These are phyloP conservation scores for Scutellaria minor DNA, from an alignment of 257 asterid genomes.

Conservation along the genomic window DNA sequence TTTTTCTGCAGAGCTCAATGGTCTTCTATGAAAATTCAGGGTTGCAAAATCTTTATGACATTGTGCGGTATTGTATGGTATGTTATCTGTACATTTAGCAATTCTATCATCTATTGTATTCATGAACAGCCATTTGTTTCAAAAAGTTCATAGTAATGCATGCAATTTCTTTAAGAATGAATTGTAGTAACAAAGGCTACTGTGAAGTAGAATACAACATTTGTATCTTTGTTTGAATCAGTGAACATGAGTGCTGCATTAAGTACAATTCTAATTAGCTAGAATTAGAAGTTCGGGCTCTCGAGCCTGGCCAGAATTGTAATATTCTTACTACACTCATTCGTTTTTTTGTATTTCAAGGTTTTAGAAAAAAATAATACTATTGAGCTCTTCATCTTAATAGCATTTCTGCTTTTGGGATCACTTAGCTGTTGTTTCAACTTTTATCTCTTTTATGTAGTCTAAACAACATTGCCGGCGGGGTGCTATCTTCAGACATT, in stretches of 20 bases:
- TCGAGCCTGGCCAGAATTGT: neutral
- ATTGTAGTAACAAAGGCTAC: constrained; percentile 7
- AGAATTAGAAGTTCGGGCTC: neutral
- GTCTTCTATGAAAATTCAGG: constrained; percentile 96
- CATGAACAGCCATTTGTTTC: neutral
- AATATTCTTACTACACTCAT: neutral
- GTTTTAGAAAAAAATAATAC: neutral
- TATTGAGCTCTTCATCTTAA: constrained; percentile 13
- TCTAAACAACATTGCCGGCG: constrained; percentile 85
- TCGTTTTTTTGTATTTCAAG: constrained; percentile 10
- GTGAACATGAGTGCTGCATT: constrained; percentile 11
- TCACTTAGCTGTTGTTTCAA: constrained; percentile 33
- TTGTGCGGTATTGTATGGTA: constrained; percentile 89
- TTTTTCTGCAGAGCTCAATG: constrained; percentile 91
- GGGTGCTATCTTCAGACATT: constrained; percentile 89
- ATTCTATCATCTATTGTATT: constrained; percentile 5
- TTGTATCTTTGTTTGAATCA: neutral
- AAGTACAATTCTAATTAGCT: constrained; percentile 16
- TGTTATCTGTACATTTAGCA: constrained; percentile 18
- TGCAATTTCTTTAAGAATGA: neutral
- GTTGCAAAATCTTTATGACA: constrained; percentile 88
- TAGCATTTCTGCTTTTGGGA: constrained; percentile 30
- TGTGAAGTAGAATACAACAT: neutral
- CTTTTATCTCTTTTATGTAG: constrained; percentile 50
- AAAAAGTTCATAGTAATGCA: constrained; percentile 13